Percentiles rank a stretch among this genome's conserved stretches.
Conservation (phyloP, 176 grass and related monocot species). For the Coix lacrymajobi region DNA sequence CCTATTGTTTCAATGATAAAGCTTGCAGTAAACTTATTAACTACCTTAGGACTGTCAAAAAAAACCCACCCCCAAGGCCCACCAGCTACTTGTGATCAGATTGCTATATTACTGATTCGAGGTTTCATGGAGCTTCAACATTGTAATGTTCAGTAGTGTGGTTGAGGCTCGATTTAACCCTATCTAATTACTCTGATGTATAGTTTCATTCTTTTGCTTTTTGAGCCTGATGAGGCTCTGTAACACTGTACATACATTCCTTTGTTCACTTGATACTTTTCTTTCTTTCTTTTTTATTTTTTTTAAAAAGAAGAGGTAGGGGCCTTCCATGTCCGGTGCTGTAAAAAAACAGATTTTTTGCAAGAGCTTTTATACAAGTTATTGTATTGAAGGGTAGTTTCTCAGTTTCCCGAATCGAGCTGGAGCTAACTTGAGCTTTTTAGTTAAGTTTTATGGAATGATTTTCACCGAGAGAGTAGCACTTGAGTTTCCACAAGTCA, state of each 20-base stretch:
- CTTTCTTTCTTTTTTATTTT: no score
- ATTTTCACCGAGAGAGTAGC: not conserved
- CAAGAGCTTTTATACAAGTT: not conserved
- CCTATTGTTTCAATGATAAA: not conserved
- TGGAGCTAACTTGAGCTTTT: not conserved
- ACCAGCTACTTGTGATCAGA: not conserved
- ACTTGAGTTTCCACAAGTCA: not conserved
- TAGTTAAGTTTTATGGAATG: not conserved
- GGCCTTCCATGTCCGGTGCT: no score
- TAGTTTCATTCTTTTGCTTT: no score
- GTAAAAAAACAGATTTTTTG: no score
- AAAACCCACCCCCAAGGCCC: not conserved
- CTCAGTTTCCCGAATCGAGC: not conserved
- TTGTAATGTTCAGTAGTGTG: not conserved
- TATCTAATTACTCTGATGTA: not conserved
- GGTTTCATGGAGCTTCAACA: not conserved
- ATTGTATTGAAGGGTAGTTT: not conserved
- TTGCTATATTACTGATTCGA: not conserved
- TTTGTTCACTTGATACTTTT: no score
- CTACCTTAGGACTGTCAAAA: not conserved
- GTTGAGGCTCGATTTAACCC: not conserved
- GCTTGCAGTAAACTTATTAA: not conserved
- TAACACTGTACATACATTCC: no score
- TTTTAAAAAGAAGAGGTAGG: no score
- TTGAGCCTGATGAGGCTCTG: no score